Base-by-base conservation (phyloP, 805 yeast species). In the Saturnispora gosingensis region DNA sequence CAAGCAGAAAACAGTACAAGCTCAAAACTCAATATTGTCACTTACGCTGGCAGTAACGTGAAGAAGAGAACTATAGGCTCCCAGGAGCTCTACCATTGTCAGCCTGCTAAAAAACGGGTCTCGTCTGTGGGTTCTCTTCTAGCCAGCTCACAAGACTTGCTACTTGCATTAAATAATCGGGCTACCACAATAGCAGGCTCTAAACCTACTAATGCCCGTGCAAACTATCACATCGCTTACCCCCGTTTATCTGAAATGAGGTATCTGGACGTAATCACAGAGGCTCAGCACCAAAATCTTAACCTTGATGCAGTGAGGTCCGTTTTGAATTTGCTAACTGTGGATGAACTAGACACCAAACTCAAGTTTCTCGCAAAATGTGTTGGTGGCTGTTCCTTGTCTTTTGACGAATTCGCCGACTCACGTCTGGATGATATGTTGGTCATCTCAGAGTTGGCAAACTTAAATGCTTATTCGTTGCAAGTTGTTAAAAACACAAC, bases 361-460 rank as follows among this genome's bases (percentile, higher is more conserved):
- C 35, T 53, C 3, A 25, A 43, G 15, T 8, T 46, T 13, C 27
- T 46, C 4, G 43, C 44, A 7, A 45, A 30, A 22, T 30, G 25
- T 15, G 18, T 30, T 15, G 39, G 39, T 13, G 10, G 16, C 32
- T 34, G 47, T 20, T 16, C 28, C 32, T 45, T 40, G 30, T 15
- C n/a, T 24, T 40, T 40, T 13, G 22, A 45, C 20, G 38, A 24
- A 20, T 46, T 35, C 25, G 16, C 25, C 11, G 49, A 46, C 18
- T 16, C 34, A 11, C 27, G 24, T 24, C 25, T 15, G 22, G 45
- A 39, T 47, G n/a, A 20, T 34, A 25, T 32, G 20, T 5, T 47
- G 10, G 43, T 50, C 22, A n/a, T 53, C 6, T 47, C 48, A 24
- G 40, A 48, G 39, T 43, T 48, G 9, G 8, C 46, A 2, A 50